Evolutionary conservation across 1,284 basidiomycete genomes (phyloP).

Genomic region (Mycena citricolor): DNA sequence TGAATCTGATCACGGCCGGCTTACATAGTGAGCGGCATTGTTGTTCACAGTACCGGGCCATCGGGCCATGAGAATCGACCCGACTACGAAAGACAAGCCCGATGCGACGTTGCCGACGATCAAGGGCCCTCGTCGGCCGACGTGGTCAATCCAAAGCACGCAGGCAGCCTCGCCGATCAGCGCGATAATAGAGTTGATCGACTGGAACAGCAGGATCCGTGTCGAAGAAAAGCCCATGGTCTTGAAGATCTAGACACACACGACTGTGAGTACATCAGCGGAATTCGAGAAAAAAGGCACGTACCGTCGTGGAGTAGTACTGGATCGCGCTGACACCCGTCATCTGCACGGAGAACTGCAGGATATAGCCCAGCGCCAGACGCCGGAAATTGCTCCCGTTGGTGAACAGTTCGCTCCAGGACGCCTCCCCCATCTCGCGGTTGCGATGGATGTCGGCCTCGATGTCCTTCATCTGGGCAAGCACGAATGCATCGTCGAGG

Average conservation of each 20-base stretch:
- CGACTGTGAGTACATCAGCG: not conserved
- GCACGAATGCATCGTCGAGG: slow-evolving; percentile 44
- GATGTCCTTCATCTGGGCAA: slow-evolving; percentile 42
- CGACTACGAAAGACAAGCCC: slow-evolving; percentile 49
- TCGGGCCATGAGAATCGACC: slow-evolving; percentile 50
- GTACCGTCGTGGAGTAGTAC: slow-evolving; percentile 41
- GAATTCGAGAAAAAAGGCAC: not conserved
- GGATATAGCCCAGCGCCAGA: slow-evolving; percentile 40
- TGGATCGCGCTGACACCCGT: slow-evolving; percentile 45
- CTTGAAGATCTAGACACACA: slow-evolving; percentile 30
- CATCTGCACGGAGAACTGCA: slow-evolving; percentile 46
- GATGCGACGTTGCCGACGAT: slow-evolving; percentile 55
- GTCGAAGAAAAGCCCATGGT: slow-evolving; percentile 50
- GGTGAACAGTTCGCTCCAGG: slow-evolving; percentile 52
- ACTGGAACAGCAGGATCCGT: slow-evolving; percentile 58
- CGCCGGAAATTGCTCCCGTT: slow-evolving; percentile 47
- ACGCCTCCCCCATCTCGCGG: slow-evolving; percentile 37
- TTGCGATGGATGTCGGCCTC: slow-evolving; percentile 39
- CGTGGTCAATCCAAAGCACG: slow-evolving; percentile 56
- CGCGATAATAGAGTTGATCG: slow-evolving; percentile 60
- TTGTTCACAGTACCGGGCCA: slow-evolving; percentile 49
- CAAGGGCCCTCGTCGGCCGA: slow-evolving; percentile 53
- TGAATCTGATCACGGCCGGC: too few species aligned
- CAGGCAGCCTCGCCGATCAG: slow-evolving; percentile 57
- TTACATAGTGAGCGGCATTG: too few species aligned